Base-by-base conservation (phyloP, 1,284 basidiomycete species). In the Leucoagaricus sp. region DNA sequence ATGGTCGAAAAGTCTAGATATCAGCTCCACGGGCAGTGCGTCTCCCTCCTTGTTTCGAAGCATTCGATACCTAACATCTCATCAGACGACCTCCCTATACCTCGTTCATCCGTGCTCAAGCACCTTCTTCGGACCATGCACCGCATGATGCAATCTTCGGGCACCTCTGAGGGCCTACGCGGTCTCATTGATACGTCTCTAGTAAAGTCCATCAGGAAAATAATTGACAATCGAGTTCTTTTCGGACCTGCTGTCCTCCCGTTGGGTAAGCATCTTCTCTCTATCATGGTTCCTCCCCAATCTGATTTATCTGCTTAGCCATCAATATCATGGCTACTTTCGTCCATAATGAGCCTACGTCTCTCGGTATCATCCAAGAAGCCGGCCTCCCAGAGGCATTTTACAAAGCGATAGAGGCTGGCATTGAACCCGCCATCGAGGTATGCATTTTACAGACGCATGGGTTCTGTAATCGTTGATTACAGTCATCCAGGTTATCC, bases 271-370 rank as follows among this genome's bases (percentile, higher is more conserved):
- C 50, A 52, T 53, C 8, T 34, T 26, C 6, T 17, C 40, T 45
- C 13, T 53, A 8, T 46, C 17, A 8, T 3, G n/a, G n/a, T 52
- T 28, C 34, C 60, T n/a, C 48, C 52, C 49, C 28, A 55, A 9
- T 17, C 51, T 53, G 48, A 17, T 47, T 28, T n/a, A 23, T 41
- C 13, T n/a, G 17, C 52, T 17, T 66, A 92, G 94, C 94, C 1
- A 94, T 98, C 78, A 96, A 96, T 73, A 93, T 98, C 69, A 95
- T 98, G 89, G 89, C 96, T 4, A 96, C 95, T 0, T 98, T 99
- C 71, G 89, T 99, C 15, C 96, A 99, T 79, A 99, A 98, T 66
- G 97, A 99, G 73, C 97, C 97, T 9, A 98, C 96, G 0, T 97
- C 94, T 12, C 78, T 99, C 55, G 77, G 85, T 1, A 91, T 96